Evolutionary conservation across 345 rosid genomes (phyloP), one percentile per base, ranked within the genome.

Genomic region (Lepidium didymum): DNA sequence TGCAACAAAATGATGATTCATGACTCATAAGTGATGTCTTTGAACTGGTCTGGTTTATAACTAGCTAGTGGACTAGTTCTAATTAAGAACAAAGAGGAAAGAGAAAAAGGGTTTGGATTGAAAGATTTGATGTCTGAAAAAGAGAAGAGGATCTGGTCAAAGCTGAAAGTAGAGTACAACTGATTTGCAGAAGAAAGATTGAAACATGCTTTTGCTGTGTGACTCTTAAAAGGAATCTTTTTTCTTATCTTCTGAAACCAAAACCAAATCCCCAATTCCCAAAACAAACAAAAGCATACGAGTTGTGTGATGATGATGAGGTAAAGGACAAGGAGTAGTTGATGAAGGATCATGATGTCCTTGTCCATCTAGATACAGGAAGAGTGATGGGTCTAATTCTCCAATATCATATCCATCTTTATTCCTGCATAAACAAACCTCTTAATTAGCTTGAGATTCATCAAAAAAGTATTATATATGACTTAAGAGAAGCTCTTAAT

Each of bases 371-470:
- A 95, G 86, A 83, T 95, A 91, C 42, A 89, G 90, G 62, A 95
- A 86, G 68, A 91, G 90, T 31, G 97, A 88, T 84, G 86, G 96
- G 84, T 95, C 99, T 68, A 95, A 78, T 72, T 95, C 99, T 57
- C 90, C 97, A 77, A 95, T 53, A 75, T 86, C 96, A 78, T 87
- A 89, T 8, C 69, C 69, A 64, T 83, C 84, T 73, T 81, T 78
- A 64, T 72, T 70, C 66, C 78, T 80, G 72, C 59, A 54, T 38
- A 12, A 25, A 36, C 1, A 50, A 53, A 67, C 6, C 54, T 40
- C 18, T 37, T 15, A n/a, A 43, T 58, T 18, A 50, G 23, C 37
- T 33, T 31, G 10, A 4, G 46, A 56, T 42, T 62, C 54, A 52
- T 70, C 45, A 56, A 33, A 55, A 56, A 55, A 21, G 27, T 27